Conservation (phyloP, 148 eudicot genomes). For the Drosera capensis region DNA sequence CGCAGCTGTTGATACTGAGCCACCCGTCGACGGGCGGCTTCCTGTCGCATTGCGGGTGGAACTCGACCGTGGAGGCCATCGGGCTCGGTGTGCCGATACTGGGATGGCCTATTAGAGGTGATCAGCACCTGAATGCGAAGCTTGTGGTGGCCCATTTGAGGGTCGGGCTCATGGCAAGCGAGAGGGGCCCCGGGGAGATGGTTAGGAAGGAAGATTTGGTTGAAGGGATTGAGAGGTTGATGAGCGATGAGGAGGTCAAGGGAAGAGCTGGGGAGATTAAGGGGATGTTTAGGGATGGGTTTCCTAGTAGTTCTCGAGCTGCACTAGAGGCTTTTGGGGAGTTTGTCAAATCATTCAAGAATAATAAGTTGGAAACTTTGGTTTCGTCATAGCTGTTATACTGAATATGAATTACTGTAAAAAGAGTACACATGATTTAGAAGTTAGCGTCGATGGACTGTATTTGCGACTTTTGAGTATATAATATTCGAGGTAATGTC, state of each 20-base stretch:
- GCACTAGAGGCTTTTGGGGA: background rate
- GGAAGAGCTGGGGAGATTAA: background rate
- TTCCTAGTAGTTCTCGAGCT: background rate
- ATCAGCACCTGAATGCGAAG: conserved; percentile 8
- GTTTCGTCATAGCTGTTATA: too few relatives aligned
- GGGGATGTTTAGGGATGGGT: background rate
- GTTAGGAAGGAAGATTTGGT: conserved; percentile 2
- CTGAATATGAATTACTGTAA: too few relatives aligned
- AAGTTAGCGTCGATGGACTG: too few relatives aligned
- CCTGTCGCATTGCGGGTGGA: conserved; percentile 14
- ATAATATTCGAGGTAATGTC: too few relatives aligned
- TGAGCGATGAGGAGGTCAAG: conserved; percentile 2
- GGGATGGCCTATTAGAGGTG: conserved; percentile 14
- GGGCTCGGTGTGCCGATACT: conserved; percentile 12
- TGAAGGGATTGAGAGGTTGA: conserved; percentile 7
- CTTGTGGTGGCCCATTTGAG: conserved; percentile 5
- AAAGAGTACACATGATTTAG: too few relatives aligned
- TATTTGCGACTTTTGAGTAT: too few relatives aligned
- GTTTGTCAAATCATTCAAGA: too few relatives aligned
- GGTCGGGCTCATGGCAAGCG: conserved; percentile 1
- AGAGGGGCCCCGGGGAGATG: background rate
- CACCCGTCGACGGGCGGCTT: conserved; percentile 10
- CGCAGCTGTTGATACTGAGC: conserved; percentile 14
- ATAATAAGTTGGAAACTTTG: too few relatives aligned
- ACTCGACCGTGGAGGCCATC: conserved; percentile 10